Evolutionary conservation across 2,329 filamentous ascomycete genomes (phyloP).

Genomic region (Shiraia sp.): DNA sequence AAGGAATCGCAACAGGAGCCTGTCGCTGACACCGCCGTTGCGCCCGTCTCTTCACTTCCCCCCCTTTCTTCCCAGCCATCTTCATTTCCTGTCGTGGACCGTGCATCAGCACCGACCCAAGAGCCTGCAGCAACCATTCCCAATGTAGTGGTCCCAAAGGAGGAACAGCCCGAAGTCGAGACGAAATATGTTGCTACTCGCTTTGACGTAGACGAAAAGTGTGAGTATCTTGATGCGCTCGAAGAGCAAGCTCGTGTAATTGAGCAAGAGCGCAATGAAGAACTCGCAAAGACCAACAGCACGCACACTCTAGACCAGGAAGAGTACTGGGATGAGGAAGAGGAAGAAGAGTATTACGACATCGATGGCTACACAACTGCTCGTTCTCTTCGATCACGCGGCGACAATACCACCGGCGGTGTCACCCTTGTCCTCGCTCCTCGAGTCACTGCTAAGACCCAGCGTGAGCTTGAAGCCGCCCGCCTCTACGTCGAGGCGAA

Average conservation of each 20-base stretch:
- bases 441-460: conserved; percentile 67
- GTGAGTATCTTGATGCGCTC: conserved; percentile 43
- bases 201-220: conserved; percentile 30
- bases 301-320: conserved; percentile 56
- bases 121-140: conserved; percentile 20
- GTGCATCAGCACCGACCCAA: conserved; percentile 19
- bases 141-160: conserved; percentile 15
- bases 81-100: conserved; percentile 27
- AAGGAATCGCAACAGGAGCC: conserved; percentile 49
- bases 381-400: conserved; percentile 74
- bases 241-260: conserved; percentile 42
- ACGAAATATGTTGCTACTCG: conserved; percentile 9
- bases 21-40: conserved; percentile 15
- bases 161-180: conserved; percentile 16
- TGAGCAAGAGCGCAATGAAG: conserved; percentile 43
- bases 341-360: conserved; percentile 75
- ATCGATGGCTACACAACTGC: conserved; percentile 75
- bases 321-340: conserved; percentile 73
- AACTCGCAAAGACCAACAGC: conserved; percentile 33
- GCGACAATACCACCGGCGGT: conserved; percentile 71
- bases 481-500: conserved; percentile 68
- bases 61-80: conserved; percentile 24
- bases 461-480: conserved; percentile 72
- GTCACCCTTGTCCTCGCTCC: conserved; percentile 72
- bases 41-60: conserved; percentile 25